Percentiles rank a stretch among this genome's conserved stretches.
These are phyloP conservation scores for Prototheca wickerhamii DNA, from an alignment of 163 green algal species.

Conservation along the genomic window DNA sequence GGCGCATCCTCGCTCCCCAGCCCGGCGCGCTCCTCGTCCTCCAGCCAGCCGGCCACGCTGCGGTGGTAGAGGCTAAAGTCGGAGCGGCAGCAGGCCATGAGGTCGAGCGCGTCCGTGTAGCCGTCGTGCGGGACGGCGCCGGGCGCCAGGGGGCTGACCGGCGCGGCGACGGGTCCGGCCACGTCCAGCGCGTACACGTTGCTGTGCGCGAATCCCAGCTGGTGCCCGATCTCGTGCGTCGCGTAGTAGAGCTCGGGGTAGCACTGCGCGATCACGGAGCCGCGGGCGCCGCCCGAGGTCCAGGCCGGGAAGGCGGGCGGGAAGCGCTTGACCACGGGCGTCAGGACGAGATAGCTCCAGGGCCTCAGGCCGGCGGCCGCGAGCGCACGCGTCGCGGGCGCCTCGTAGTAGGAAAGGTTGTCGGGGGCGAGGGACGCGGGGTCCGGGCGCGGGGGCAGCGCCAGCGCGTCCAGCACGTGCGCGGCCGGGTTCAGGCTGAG, in stretches of 20 bases:
- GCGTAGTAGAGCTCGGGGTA: conserved; percentile 23
- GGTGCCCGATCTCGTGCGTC: conserved; percentile 19
- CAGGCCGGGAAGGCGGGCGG: conserved; percentile 14
- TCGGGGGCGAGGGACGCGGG: not conserved
- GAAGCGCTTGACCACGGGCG: not conserved
- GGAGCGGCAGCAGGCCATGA: conserved; percentile 23
- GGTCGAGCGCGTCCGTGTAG: conserved; percentile 16
- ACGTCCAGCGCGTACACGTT: conserved; percentile 17
- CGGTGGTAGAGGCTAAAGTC: conserved; percentile 26
- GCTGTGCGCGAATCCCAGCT: conserved; percentile 20
- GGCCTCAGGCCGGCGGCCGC: not conserved
- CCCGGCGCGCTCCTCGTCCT: not conserved
- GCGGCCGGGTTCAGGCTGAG: conserved; percentile 12
- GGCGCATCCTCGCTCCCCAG: conserved; percentile 1
- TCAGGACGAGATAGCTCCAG: conserved; percentile 19
- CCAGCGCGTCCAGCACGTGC: conserved; percentile 11
- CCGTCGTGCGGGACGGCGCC: not conserved
- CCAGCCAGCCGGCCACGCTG: conserved; percentile 22
- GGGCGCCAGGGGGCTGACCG: conserved; percentile 11
- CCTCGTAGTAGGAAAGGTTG: conserved; percentile 19
- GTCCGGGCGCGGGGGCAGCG: not conserved
- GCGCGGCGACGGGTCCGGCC: not conserved
- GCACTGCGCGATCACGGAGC: conserved; percentile 20
- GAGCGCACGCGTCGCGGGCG: not conserved
- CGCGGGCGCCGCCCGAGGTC: conserved; percentile 2